Conservation (phyloP, 2,329 filamentous ascomycete genomes). For the Neoscytalidium dimidiatum region DNA sequence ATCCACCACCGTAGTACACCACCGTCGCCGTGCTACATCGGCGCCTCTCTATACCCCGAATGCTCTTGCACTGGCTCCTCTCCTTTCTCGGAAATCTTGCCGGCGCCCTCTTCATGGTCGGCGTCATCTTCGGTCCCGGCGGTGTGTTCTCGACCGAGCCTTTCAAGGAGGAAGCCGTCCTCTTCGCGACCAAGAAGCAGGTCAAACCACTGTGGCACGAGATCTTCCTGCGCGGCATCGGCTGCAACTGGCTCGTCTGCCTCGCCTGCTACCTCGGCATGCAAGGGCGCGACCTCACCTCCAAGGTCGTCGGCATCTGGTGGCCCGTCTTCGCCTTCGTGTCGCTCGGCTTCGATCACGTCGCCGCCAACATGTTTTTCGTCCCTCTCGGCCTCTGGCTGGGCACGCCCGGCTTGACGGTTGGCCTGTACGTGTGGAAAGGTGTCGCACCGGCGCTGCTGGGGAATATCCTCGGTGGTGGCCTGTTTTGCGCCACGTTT, state of each 20-base stretch:
- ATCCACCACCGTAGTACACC: not conserved
- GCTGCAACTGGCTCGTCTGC: slow-evolving; percentile 30
- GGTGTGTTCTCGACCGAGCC: slow-evolving; percentile 42
- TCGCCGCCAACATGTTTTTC: slow-evolving; percentile 34
- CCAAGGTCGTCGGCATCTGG: slow-evolving; percentile 32
- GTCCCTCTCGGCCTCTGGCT: slow-evolving; percentile 30
- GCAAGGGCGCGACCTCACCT: slow-evolving; percentile 26
- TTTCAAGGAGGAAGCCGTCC: slow-evolving; percentile 24
- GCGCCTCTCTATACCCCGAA: slow-evolving; percentile 36
- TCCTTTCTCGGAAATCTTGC: slow-evolving; percentile 54
- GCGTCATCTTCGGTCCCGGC: slow-evolving; percentile 53
- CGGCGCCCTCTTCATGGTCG: slow-evolving; percentile 51
- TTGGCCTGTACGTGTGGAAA: slow-evolving; percentile 33
- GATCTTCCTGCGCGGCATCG: slow-evolving; percentile 28
- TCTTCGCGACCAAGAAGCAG: slow-evolving; percentile 26
- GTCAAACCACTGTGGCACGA: slow-evolving; percentile 24
- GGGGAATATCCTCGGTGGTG: slow-evolving; percentile 29
- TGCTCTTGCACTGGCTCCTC: slow-evolving; percentile 47
- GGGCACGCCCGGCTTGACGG: slow-evolving; percentile 23
- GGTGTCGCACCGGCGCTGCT: slow-evolving; percentile 29
- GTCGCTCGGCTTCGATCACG: slow-evolving; percentile 29
- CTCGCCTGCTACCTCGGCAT: slow-evolving; percentile 28
- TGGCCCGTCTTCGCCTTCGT: slow-evolving; percentile 30
- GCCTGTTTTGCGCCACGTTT: slow-evolving; percentile 5
- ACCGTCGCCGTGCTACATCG: slow-evolving; percentile 26